Evolutionary conservation across 129 eudicot genomes (phyloP).

Genomic region (carrot (Daucus carota)): DH1_v3.0 NC_030389.2:23707001-23707500

Average conservation of each 20-base stretch:
- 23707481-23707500: neutral
- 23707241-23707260: neutral
- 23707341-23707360: no score
- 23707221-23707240: neutral
- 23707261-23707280: neutral
- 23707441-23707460: neutral
- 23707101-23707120: constrained; percentile 19
- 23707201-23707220: constrained; percentile 46
- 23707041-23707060: constrained; percentile 96
- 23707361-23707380: neutral
- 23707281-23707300: neutral
- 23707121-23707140: neutral
- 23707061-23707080: constrained; percentile 91
- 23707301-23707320: neutral
- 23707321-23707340: neutral
- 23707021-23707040: constrained; percentile 87
- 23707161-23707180: constrained; percentile 85
- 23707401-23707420: neutral
- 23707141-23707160: constrained; percentile 3
- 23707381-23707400: neutral
- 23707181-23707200: constrained; percentile 96
- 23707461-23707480: neutral
- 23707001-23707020: constrained; percentile 90
- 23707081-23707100: constrained; percentile 17
- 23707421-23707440: neutral